Evolutionary conservation across 176 grass and related monocot species (phyloP), one percentile per base, ranked within the genome.

Genomic region (Carex scoparia): DNA sequence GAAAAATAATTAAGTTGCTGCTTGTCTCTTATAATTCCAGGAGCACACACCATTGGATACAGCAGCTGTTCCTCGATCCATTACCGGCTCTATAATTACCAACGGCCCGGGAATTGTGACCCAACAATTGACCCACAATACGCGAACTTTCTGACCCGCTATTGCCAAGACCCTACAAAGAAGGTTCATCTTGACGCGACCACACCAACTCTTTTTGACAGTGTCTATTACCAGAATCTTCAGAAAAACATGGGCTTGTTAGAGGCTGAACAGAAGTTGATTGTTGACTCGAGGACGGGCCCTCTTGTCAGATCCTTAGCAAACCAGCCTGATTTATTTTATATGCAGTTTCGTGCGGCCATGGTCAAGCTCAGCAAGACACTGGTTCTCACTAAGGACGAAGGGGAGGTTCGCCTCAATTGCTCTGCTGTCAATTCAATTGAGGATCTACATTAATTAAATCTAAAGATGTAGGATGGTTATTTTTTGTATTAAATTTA

Each of bases 21-120:
- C 8, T 8, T 10, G 4, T 40, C 4, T 40, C 38, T 5, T 40
- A 40, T 68, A 56, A 46, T 53, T 62, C n/a, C 53, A 92, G 81
- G 93, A 42, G 93, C 95, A 10, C 96, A 94, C 90, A 91, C 96
- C 2, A 88, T 99, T 76, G 96, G 96, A 19, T 84, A 81, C 55
- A 84, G 86, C 16, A 92, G 63, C 32, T 99, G 96, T 86, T 71
- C 46, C 14, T 56, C 93, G 33, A 89, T 95, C n/a, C 77, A 69
- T 72, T 69, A 86, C 49, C 63, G 93, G 10, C 84, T 99, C 2
- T 89, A 79, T 65, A 90, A 84, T 80, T 83, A 82, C 80, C 40
- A 56, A 13, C 81, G 65, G 23, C 15, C 27, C 0, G 42, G 55
- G 10, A 44, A 31, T 70, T 51, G 79, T 12, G 85, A 89, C 18